Evolutionary conservation across 768 basidiomycete species (phyloP).

Genomic region (Hydnomerulius pinastri): DNA sequence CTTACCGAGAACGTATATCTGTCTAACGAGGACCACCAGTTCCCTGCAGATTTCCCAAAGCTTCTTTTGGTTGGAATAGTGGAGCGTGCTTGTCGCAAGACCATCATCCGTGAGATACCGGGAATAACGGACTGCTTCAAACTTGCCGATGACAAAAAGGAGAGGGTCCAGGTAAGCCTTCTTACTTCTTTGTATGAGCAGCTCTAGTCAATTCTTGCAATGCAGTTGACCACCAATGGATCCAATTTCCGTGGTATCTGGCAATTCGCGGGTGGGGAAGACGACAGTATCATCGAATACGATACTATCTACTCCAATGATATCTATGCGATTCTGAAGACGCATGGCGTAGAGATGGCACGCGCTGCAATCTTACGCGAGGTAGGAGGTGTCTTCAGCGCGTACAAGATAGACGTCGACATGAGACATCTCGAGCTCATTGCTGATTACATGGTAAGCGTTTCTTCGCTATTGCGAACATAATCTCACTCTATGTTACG

Average conservation of each 20-base stretch:
- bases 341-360: slow-evolving; percentile 98
- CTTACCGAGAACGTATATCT: background rate
- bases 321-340: slow-evolving; percentile 85
- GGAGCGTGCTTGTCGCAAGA: slow-evolving; percentile 81
- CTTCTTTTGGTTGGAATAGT: slow-evolving; percentile 91
- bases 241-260: slow-evolving; percentile 92
- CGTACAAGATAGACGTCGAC: slow-evolving; percentile 95
- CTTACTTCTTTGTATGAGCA: background rate
- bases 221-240: slow-evolving; percentile 83
- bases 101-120: slow-evolving; percentile 87
- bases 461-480: background rate
- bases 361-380: slow-evolving; percentile 88
- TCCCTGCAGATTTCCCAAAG: slow-evolving; percentile 86
- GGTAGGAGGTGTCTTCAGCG: slow-evolving; percentile 88
- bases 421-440: slow-evolving; percentile 93
- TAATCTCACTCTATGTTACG: background rate
- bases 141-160: slow-evolving; percentile 54
- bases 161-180: slow-evolving; percentile 43
- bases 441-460: slow-evolving; percentile 96
- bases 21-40: slow-evolving; percentile 48
- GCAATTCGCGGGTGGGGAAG: slow-evolving; percentile 59
- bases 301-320: slow-evolving; percentile 92
- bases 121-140: slow-evolving; percentile 89
- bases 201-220: background rate
- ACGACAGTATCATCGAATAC: slow-evolving; percentile 67